Base-by-base conservation (phyloP, 805 yeast species). In the Huiozyma naganishii region DNA sequence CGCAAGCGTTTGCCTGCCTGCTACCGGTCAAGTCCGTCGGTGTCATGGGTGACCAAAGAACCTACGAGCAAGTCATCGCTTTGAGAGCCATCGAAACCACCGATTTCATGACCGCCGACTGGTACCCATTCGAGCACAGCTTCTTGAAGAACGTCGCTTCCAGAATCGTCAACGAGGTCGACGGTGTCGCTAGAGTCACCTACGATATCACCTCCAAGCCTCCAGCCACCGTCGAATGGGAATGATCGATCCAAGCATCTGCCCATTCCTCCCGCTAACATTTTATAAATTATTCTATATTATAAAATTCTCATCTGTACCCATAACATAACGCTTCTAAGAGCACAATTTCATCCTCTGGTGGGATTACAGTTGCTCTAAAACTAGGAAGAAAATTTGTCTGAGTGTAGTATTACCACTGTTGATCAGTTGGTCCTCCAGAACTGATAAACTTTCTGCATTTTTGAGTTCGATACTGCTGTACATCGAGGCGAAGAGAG, bases 171-270 rank as follows among this genome's bases (percentile, higher is more conserved):
- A 92, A 92, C 68, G 99, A 92, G 73, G 99, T 92, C 49, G 86
- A 83, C 54, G 99, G 99, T 64, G 98, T 92, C 59, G 97, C 98
- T 45, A 83, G 99, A 70, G 99, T 92, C 50, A 92, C 95, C 44
- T 92, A 92, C 68, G 99, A 92, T 67, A 89, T 92, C 66, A 92
- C 98, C 48, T 88, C 97, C 48, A 92, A 92, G 72, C 99, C 99
- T 45, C 99, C 99, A 49, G 98, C 99, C 48, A 92, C 99, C 48
- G 98, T 92, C 55, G 99, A 92, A 68, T 92, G 97, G 98, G 98
- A 92, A 72, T 90, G 81, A 59, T 46, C 45, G n/a, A 12, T 32
- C 9, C n/a, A 8, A 5, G n/a, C 33, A 30, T 11, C 33, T 30
- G 33, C n/a, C 33, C 9, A 6, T 27, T 37, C 17, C 13, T 7